Evolutionary conservation across 768 basidiomycete genomes (phyloP).

Genomic region (Termitomyces sp.): DNA sequence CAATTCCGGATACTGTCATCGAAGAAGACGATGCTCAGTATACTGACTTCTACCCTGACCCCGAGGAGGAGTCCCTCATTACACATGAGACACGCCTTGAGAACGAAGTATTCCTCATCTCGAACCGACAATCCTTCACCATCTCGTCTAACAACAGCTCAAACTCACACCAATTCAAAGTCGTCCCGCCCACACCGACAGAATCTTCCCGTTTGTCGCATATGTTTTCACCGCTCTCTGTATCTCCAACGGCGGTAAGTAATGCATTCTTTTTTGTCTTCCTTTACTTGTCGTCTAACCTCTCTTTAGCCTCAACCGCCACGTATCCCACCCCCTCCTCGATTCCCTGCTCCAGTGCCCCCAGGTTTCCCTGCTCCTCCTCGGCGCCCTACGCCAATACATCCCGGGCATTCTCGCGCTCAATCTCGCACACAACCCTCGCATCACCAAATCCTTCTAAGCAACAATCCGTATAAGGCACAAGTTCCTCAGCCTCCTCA

Average conservation of each 20-base stretch:
- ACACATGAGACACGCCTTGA: constrained; percentile 4
- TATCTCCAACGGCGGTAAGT: not conserved
- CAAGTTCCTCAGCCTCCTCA: not conserved
- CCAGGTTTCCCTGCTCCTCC: constrained; percentile 3
- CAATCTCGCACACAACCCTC: not conserved
- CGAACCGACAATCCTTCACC: constrained; percentile 12
- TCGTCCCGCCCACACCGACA: constrained; percentile 20
- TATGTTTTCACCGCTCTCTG: not conserved
- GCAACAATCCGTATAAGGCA: not conserved
- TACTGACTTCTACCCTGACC: constrained; percentile 1
- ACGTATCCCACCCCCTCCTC: constrained; percentile 17
- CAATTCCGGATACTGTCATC: constrained; percentile 12
- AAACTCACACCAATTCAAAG: constrained; percentile 12
- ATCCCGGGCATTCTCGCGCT: not conserved
- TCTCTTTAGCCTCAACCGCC: not conserved
- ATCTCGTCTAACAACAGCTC: constrained; percentile 16
- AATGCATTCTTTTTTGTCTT: not conserved
- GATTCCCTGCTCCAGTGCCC: constrained; percentile 11
- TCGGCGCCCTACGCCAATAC: not conserved
- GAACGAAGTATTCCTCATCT: constrained; percentile 17
- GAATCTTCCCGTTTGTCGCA: constrained; percentile 8
- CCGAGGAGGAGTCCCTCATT: constrained; percentile 15
- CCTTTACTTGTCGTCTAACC: not conserved
- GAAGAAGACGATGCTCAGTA: constrained; percentile 14
- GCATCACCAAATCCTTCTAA: not conserved